These are phyloP conservation scores for Mucor irregularis DNA, from an alignment of 371 early-diverging fungal genomes.

Conservation along the genomic window DNA sequence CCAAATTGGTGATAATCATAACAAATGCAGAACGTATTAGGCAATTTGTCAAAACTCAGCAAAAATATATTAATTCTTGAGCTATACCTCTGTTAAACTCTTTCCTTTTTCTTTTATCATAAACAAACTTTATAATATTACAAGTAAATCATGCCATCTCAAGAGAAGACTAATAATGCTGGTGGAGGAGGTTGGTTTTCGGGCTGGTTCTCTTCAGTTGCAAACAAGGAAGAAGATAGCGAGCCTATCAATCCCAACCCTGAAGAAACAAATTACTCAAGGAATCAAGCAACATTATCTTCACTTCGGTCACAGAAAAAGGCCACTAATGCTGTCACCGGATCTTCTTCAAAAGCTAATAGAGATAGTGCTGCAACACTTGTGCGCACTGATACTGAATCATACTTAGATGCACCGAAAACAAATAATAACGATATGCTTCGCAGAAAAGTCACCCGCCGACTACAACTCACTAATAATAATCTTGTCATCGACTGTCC, in stretches of 20 bases:
- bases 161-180: not conserved
- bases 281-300: constrained; percentile 20
- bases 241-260: not conserved
- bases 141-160: not conserved
- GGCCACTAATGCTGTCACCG: not conserved
- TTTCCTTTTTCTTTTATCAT: not conserved
- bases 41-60: not conserved
- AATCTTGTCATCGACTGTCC: constrained; percentile 72
- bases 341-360: not conserved
- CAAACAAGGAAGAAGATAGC: constrained; percentile 2
- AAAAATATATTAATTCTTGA: no score
- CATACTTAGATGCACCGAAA: constrained; percentile 21
- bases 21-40: not conserved
- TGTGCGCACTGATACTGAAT: constrained; percentile 12
- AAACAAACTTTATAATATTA: no score
- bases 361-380: constrained; percentile 16
- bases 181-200: constrained; percentile 16
- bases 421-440: not conserved
- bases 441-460: constrained; percentile 20
- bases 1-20: constrained; percentile 4
- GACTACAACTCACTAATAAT: constrained; percentile 65
- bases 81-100: not conserved
- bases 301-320: constrained; percentile 16
- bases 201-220: constrained; percentile 10
- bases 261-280: constrained; percentile 10